A percentile compares a stretch with the other conserved stretches of the same genome.
These are phyloP conservation scores for Bryoerythrophyllum caledonicum DNA, from an alignment of 225 moss, liverwort and hornwort genomes.

Conservation along the genomic window DNA sequence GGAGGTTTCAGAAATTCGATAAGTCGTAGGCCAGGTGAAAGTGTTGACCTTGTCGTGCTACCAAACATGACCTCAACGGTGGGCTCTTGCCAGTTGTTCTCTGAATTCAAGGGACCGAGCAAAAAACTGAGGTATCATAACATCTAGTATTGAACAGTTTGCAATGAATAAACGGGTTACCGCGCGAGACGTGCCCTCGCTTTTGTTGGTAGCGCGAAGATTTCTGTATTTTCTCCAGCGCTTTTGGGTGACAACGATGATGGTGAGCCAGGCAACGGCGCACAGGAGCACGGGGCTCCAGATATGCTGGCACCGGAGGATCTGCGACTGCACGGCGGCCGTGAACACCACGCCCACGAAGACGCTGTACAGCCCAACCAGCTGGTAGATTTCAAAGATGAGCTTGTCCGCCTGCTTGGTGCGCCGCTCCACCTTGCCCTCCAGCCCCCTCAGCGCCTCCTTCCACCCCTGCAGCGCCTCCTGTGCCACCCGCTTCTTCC, in stretches of 20 bases:
- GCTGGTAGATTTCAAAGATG: slow-evolving; percentile 13
- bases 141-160: too few species aligned
- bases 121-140: too few species aligned
- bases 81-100: too few species aligned
- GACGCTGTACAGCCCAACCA: slow-evolving; percentile 16
- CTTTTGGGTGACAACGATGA: neutral
- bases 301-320: neutral
- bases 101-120: too few species aligned
- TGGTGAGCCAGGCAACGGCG: neutral
- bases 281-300: slow-evolving; percentile 5
- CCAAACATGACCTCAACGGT: too few species aligned
- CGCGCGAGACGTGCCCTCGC: neutral
- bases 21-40: too few species aligned
- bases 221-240: neutral
- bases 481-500: neutral
- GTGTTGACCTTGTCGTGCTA: too few species aligned
- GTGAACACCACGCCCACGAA: slow-evolving; percentile 24
- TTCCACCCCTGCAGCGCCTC: slow-evolving; percentile 7
- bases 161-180: neutral
- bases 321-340: neutral
- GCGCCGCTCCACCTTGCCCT: slow-evolving; percentile 1
- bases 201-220: neutral
- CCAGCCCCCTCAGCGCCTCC: neutral
- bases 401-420: neutral
- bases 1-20: neutral